Conservation (phyloP, 441 rosid species). For the Biscutella laevigata region DNA sequence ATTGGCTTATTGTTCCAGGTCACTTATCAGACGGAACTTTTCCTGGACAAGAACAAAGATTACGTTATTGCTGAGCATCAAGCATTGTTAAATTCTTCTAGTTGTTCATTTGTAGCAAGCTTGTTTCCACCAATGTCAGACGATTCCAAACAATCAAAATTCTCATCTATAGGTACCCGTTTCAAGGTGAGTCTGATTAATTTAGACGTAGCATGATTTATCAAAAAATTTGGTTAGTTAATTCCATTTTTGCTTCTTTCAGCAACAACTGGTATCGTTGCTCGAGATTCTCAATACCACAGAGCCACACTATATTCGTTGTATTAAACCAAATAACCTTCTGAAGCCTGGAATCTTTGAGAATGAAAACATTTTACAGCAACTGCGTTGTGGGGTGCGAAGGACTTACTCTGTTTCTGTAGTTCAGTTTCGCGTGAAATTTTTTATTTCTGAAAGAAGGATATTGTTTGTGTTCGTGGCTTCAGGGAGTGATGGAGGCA, state of each 20-base stretch:
- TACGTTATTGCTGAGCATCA: conserved; percentile 99
- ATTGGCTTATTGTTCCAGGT: conserved; percentile 47
- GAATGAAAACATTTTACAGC: conserved; percentile 79
- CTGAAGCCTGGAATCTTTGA: conserved; percentile 95
- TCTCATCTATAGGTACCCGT: conserved; percentile 95
- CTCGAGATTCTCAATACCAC: conserved; percentile 92
- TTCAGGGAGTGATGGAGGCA: conserved; percentile 99
- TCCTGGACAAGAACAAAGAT: conserved; percentile 97
- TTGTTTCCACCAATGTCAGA: conserved; percentile 71
- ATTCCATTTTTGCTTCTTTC: conserved; percentile 28
- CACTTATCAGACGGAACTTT: conserved; percentile 92
- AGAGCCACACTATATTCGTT: too few relatives aligned
- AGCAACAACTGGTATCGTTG: conserved; percentile 90
- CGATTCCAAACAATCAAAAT: conserved; percentile 83
- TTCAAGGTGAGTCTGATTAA: conserved; percentile 62
- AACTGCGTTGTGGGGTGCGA: conserved; percentile 96
- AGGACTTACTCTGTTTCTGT: conserved; percentile 10
- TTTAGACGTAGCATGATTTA: background rate
- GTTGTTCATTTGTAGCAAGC: conserved; percentile 76
- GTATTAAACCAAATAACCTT: conserved; percentile 98
- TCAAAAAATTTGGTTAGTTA: conserved; percentile 8
- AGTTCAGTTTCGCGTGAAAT: background rate
- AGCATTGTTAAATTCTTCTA: conserved; percentile 79
- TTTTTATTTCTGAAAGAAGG: background rate
- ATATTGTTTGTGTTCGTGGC: conserved; percentile 4